Percentiles rank a stretch among this genome's conserved stretches.
Evolutionary conservation across 495 filamentous ascomycete species (phyloP).

Genomic region (Cercophora samala): DNA sequence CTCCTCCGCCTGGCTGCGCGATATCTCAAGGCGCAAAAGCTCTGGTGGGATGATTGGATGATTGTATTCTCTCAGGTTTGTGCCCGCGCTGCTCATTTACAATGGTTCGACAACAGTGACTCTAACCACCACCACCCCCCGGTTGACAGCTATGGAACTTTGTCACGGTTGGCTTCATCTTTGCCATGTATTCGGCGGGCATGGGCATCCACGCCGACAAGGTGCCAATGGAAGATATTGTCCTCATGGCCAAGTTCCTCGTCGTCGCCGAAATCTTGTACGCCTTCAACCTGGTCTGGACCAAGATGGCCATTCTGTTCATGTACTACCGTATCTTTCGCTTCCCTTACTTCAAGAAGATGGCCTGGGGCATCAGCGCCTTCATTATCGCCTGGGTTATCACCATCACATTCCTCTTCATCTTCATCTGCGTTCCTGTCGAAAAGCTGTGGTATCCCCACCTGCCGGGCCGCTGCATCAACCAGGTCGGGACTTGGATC

Average conservation of each 20-base stretch:
- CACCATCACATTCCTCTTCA: conserved; percentile 13
- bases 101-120: background rate
- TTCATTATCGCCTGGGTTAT: conserved; percentile 16
- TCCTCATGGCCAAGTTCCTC: conserved; percentile 16
- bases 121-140: too few species aligned
- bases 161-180: conserved; percentile 16
- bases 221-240: conserved; percentile 9
- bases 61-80: conserved; percentile 16
- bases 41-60: conserved; percentile 20
- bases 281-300: conserved; percentile 15
- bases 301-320: conserved; percentile 13
- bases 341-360: conserved; percentile 18
- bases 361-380: conserved; percentile 16
- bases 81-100: background rate
- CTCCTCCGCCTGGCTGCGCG: conserved; percentile 7
- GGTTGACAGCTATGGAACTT: conserved; percentile 12
- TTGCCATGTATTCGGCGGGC: conserved; percentile 15
- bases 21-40: conserved; percentile 13
- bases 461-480: conserved; percentile 15
- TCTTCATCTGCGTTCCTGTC: conserved; percentile 17
- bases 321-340: conserved; percentile 21
- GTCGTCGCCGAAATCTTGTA: conserved; percentile 17
- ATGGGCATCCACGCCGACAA: conserved; percentile 21
- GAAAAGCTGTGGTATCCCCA: conserved; percentile 19
- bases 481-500: conserved; percentile 19